Percentiles rank a stretch among this genome's conserved stretches.
phyloP scores from a whole-genome alignment of 2,329 filamentous ascomycete genomes.

The Curvularia sp. region DNA sequence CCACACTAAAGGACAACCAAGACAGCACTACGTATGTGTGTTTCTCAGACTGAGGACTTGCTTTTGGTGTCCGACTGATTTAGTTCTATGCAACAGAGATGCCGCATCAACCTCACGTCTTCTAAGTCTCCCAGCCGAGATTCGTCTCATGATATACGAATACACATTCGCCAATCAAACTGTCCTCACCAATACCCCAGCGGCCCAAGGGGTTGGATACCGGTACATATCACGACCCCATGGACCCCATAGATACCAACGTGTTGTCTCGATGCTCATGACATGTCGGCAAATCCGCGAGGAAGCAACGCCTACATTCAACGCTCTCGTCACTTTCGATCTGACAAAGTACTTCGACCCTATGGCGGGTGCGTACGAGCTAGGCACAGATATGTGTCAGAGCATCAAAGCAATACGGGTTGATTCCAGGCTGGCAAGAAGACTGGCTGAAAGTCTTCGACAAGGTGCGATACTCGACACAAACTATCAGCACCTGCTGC shows the following conservation, averaged over 20 bases:
- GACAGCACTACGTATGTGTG: not conserved
- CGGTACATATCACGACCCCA: not conserved
- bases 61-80: not conserved
- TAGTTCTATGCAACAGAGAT: not conserved
- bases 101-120: not conserved
- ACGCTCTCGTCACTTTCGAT: conserved; percentile 11
- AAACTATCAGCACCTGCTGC: conserved; percentile 8
- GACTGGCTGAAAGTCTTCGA: conserved; percentile 2
- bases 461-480: not conserved
- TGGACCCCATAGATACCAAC: conserved; percentile 4
- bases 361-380: conserved; percentile 11
- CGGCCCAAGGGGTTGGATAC: too few relatives aligned
- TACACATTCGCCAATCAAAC: conserved; percentile 9
- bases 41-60: not conserved
- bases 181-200: not conserved
- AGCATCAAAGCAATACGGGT: conserved; percentile 6
- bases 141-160: conserved; percentile 17
- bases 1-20: not conserved
- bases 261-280: conserved; percentile 3
- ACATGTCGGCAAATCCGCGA: conserved; percentile 4
- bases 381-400: conserved; percentile 6
- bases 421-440: conserved; percentile 5
- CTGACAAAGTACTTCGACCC: conserved; percentile 8
- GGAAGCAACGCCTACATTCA: conserved; percentile 9
- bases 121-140: conserved; percentile 9